Evolutionary conservation across 2,329 filamentous ascomycete genomes (phyloP).

Genomic region (Colletotrichum orchidophilum): DNA sequence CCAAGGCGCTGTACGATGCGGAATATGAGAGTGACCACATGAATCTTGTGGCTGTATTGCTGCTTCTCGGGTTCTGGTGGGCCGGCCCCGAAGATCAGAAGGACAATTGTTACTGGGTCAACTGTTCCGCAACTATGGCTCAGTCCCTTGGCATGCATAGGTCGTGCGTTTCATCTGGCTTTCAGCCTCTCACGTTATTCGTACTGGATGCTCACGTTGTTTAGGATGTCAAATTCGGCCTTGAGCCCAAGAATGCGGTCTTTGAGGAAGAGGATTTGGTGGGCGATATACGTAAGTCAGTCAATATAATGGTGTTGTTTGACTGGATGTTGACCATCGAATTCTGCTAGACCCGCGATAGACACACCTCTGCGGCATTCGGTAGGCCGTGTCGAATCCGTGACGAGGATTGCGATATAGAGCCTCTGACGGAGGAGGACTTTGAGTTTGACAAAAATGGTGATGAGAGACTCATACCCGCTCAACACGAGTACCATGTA

Average conservation of each 20-base stretch:
- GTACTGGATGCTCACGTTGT: neutral
- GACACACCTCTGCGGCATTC: conserved; percentile 47
- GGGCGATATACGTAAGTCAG: conserved; percentile 17
- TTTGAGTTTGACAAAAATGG: conserved; percentile 42
- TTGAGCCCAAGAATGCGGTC: neutral
- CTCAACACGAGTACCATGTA: conserved; percentile 43
- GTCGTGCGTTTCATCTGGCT: neutral
- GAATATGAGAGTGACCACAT: conserved; percentile 17
- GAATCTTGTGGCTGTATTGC: conserved; percentile 2
- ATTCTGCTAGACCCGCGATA: conserved; percentile 37
- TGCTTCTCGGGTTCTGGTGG: conserved; percentile 30
- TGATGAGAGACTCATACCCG: neutral
- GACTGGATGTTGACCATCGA: neutral
- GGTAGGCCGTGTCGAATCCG: conserved; percentile 48
- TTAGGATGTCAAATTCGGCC: neutral
- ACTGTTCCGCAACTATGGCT: conserved; percentile 21
- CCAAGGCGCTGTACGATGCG: conserved; percentile 27
- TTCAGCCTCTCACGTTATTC: neutral
- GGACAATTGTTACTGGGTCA: conserved; percentile 24
- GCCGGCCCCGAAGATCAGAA: conserved; percentile 16
- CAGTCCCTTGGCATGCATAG: conserved; percentile 26
- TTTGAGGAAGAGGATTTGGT: conserved; percentile 16
- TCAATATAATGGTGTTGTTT: neutral
- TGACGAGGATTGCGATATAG: conserved; percentile 50
- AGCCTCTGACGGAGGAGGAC: conserved; percentile 42